A percentile compares a stretch with the other conserved stretches of the same genome.
phyloP scores from a whole-genome alignment of 2,329 filamentous ascomycete species.

The Phaeoacremonium minimum region DNA sequence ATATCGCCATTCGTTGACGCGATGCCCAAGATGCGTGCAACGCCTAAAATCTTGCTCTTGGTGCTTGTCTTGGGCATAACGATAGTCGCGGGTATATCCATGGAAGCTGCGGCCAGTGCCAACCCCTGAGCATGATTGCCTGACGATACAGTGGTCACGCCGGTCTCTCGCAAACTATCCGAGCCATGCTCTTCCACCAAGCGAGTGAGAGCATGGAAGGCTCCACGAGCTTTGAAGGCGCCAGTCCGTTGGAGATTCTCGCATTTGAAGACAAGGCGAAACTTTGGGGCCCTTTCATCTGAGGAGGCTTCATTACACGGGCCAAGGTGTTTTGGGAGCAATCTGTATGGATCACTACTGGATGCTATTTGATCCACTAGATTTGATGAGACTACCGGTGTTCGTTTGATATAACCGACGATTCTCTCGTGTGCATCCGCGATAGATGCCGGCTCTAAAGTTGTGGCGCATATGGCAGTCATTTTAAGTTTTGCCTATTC shows the following conservation, averaged over 20 bases:
- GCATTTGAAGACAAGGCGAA: slow-evolving; percentile 3
- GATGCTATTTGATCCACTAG: no score
- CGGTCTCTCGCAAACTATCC: slow-evolving; percentile 22
- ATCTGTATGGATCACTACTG: no score
- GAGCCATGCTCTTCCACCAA: slow-evolving; percentile 44
- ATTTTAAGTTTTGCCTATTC: no score
- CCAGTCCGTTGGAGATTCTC: slow-evolving; percentile 64
- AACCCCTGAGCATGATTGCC: slow-evolving; percentile 64
- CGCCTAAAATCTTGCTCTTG: slow-evolving; percentile 61
- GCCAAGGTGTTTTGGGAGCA: no score
- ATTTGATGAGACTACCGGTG: no score
- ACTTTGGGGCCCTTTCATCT: no score
- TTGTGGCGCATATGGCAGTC: no score
- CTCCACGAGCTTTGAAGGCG: slow-evolving; percentile 64
- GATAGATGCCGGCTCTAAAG: no score
- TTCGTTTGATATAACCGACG: no score
- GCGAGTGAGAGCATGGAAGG: slow-evolving; percentile 51
- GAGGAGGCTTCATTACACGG: no score
- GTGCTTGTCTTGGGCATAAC: slow-evolving; percentile 64
- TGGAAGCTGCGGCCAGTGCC: slow-evolving; percentile 53
- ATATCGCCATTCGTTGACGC: not conserved
- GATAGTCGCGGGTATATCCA: slow-evolving; percentile 53
- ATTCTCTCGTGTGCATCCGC: no score
- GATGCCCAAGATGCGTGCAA: no score
- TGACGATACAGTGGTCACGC: not conserved